Evolutionary conservation across 345 rosid genomes (phyloP).

Genomic region (Corchorus olitorius): DNA sequence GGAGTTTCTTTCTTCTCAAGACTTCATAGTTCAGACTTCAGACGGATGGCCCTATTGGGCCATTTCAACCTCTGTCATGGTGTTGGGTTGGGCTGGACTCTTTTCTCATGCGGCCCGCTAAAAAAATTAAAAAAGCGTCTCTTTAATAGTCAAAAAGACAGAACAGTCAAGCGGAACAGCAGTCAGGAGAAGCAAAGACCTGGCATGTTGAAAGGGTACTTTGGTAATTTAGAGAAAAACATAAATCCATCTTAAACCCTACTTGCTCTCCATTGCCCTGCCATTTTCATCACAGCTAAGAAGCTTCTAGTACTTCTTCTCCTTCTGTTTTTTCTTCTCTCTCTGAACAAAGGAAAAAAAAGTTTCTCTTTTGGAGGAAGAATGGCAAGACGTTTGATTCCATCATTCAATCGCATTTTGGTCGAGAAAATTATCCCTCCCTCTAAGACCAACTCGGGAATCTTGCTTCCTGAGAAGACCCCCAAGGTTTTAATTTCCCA

Average conservation of each 20-base stretch:
- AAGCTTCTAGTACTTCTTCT: background rate
- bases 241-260: slow-evolving; percentile 15
- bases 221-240: background rate
- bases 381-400: slow-evolving; percentile 88
- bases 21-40: background rate
- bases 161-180: background rate
- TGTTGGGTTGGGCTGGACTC: background rate
- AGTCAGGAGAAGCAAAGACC: background rate
- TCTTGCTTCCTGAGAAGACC: slow-evolving; percentile 70
- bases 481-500: slow-evolving; percentile 44
- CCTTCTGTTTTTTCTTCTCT: no score
- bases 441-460: slow-evolving; percentile 65
- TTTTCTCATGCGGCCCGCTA: background rate
- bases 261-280: background rate
- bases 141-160: background rate
- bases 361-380: background rate
- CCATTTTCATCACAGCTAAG: background rate
- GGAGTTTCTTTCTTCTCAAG: slow-evolving; percentile 14
- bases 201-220: background rate
- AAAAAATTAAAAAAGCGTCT: background rate
- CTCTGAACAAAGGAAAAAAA: no score
- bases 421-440: slow-evolving; percentile 77
- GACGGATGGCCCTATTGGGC: background rate
- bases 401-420: slow-evolving; percentile 66
- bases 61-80: background rate